Evolutionary conservation across 805 yeast species (phyloP).

Genomic region (Myxozyma neglecta): DNA sequence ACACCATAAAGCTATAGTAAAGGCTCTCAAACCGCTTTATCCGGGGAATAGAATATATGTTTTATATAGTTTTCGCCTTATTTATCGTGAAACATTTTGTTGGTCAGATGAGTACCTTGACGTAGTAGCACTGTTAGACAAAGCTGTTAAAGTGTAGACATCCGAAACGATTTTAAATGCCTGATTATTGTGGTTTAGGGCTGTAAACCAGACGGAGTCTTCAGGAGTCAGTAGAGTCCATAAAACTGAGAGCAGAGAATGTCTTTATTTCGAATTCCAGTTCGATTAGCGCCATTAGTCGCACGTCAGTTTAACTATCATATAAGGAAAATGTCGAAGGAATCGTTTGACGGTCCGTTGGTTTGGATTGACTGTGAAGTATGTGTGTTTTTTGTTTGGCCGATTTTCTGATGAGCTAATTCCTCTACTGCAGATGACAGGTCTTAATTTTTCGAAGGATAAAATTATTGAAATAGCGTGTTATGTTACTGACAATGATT

Average conservation of each 20-base stretch:
- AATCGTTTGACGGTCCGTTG: conserved; percentile 2
- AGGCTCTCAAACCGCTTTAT: too few species aligned
- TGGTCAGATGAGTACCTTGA: too few species aligned
- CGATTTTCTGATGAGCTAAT: too few species aligned
- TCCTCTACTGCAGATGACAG: conserved; percentile 66
- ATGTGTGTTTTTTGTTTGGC: background rate
- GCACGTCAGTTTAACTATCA: background rate
- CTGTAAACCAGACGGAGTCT: background rate
- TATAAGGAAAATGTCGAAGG: background rate
- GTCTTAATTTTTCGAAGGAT: conserved; percentile 76
- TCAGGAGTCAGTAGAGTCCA: too few species aligned
- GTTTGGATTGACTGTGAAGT: conserved; percentile 96
- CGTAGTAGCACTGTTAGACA: too few species aligned
- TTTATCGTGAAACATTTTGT: too few species aligned
- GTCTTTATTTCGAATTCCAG: background rate
- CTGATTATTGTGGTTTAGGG: background rate
- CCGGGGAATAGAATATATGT: too few species aligned
- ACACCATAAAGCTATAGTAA: too few species aligned
- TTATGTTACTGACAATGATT: conserved; percentile 78
- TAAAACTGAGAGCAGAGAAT: background rate
- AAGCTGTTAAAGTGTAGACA: too few species aligned
- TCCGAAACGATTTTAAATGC: too few species aligned
- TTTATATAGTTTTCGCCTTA: too few species aligned
- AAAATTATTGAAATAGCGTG: conserved; percentile 90
- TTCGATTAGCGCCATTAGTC: background rate